Evolutionary conservation across 2,329 filamentous ascomycete genomes (phyloP), one percentile per base, ranked within the genome.

Genomic region (Fusarium penzigii): DNA sequence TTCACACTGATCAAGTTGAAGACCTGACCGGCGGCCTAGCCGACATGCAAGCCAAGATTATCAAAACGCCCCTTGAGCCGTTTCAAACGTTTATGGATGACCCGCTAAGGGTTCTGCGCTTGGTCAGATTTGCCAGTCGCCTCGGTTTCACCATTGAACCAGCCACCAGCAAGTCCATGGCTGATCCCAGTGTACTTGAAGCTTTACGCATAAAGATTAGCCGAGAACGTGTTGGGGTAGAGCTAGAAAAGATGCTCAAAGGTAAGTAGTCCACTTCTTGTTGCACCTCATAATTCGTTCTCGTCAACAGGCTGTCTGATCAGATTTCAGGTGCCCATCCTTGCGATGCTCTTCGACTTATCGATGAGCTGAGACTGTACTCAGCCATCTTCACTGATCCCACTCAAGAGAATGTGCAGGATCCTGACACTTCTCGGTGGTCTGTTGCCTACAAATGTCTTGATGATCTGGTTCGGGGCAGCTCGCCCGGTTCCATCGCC

Each of bases 11-110:
- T 34, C 65, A 80, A 52, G 82, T 97, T 36, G 93, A 97, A 70
- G 94, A 99, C 68, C 88, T 95, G 55, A 95, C 91, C 0, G 81
- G 82, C 8, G 93, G 94, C 0, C 75, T 95, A 36, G 68, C 81
- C 8, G 93, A 97, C 66, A 84, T 97, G 83, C 70, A 79, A 34
- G 75, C 78, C 2, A 82, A 83, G 55, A 75, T 92, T 45, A 92
- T 99, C 58, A 82, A 88, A 48, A 97, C 94, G 3, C 93, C 93
- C 1, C 74, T 97, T 40, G 88, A 92, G 47, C 92, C 93, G 20
- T 86, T 90, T 47, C 89, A 96, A 68, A 99, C 93, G 0, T 97
- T 99, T 73, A 91, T 87, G 69, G 93, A 97, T 67, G 93, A 97
- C 65, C 94, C 94, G 12, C 76, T 99, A 20, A 83, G 94, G 16